Evolutionary conservation across 352 stramenopile species (phyloP), one percentile per base, ranked within the genome.

Genomic region (Globisporangium takayamanum): DNA sequence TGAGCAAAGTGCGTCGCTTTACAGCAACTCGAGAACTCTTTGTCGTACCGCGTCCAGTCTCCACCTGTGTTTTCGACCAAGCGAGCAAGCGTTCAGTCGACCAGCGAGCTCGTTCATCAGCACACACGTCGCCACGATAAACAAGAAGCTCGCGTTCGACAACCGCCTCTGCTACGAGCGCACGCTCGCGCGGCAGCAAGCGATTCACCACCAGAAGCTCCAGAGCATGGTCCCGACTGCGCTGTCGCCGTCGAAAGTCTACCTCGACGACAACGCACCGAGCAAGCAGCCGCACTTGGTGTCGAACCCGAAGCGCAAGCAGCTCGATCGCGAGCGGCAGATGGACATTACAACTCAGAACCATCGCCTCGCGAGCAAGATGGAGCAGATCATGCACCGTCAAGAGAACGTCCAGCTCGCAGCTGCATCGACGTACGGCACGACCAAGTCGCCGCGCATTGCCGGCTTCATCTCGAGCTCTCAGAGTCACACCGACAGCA

Each of bases 131-230:
- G 12, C 47, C 5, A 12, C 45, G 33, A 92, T 92, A 80, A 92
- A 92, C 72, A 79, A 70, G 60, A 84, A 68, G 60, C 71, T 92
- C 56, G 72, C 73, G 62, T 92, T 90, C 60, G 76, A 90, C 64
- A 92, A 92, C 54, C 82, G 76, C 12, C 68, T 92, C 37, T 92
- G 82, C 70, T 92, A 90, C 51, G 80, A 92, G 67, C 82, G 82
- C 53, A 74, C 89, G 57, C 78, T 92, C 36, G 63, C 67, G 16
- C 74, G 73, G 30, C 74, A 84, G 50, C 80, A 89, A 46, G 69
- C 70, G 5, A 60, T 89, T 18, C 82, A 90, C 67, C 74, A 87
- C 16, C 67, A 74, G 36, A 89, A 88, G 54, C 67, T 92, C 7
- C 69, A 87, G 57, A 73, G 71, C 28, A 62, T 90, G 22, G 51